These are phyloP conservation scores for Cordyceps sp. DNA, from an alignment of 2,329 filamentous ascomycete genomes.

Conservation along the genomic window DNA sequence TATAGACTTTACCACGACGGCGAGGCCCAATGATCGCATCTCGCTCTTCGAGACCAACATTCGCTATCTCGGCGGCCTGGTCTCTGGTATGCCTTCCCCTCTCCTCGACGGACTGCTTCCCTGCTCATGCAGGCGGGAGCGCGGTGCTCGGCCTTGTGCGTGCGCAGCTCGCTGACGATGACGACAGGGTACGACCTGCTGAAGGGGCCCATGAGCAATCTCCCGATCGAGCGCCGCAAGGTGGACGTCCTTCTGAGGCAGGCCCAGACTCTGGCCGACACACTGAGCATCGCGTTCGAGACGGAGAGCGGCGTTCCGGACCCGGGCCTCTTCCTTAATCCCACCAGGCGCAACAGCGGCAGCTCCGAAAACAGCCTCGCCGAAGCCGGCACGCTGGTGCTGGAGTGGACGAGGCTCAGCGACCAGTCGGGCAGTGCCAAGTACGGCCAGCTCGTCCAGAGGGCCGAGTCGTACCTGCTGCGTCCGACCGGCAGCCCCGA, in stretches of 20 bases:
- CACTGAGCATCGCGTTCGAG: constrained; percentile 62
- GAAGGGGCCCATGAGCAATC: constrained; percentile 41
- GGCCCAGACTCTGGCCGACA: constrained; percentile 51
- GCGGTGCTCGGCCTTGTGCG: too few relatives aligned
- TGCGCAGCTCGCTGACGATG: not conserved
- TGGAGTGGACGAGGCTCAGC: constrained; percentile 72
- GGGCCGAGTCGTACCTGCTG: constrained; percentile 53
- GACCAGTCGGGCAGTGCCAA: constrained; percentile 53
- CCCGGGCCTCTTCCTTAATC: constrained; percentile 47
- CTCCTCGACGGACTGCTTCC: not conserved
- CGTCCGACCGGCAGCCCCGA: constrained; percentile 40
- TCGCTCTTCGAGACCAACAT: constrained; percentile 75
- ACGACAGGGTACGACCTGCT: constrained; percentile 52
- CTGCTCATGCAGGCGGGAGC: too few relatives aligned
- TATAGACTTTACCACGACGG: constrained; percentile 53
- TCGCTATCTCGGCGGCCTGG: constrained; percentile 60
- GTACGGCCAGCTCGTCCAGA: constrained; percentile 51
- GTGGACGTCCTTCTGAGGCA: constrained; percentile 49
- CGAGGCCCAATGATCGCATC: constrained; percentile 27
- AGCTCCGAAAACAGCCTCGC: constrained; percentile 53
- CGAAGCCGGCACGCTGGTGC: constrained; percentile 58
- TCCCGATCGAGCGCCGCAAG: constrained; percentile 24
- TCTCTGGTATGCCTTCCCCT: constrained; percentile 38
- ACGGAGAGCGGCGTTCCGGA: constrained; percentile 60
- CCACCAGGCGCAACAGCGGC: constrained; percentile 28